Conservation (phyloP, 345 rosid species). For the Rhizophora apiculata region DNA sequence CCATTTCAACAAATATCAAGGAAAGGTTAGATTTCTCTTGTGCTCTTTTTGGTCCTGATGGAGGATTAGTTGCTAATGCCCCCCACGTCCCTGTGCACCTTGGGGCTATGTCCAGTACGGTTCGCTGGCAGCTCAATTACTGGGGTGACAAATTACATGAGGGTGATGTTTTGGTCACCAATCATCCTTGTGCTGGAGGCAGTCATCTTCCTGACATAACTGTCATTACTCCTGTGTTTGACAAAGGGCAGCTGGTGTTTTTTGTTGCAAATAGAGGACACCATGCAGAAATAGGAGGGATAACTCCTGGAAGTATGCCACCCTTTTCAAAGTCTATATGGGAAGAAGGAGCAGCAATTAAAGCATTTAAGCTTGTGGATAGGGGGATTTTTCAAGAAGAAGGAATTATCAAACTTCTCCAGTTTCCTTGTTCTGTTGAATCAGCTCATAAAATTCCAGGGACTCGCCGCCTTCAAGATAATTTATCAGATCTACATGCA, state of each 20-base stretch:
- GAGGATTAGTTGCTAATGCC: conserved; percentile 94
- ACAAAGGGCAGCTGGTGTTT: conserved; percentile 70
- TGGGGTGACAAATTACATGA: conserved; percentile 74
- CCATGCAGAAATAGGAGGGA: conserved; percentile 99
- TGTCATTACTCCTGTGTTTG: conserved; percentile 88
- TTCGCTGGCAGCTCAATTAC: conserved; percentile 79
- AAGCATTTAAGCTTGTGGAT: conserved; percentile 88
- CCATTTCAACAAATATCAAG: conserved; percentile 93
- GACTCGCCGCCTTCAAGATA: conserved; percentile 84
- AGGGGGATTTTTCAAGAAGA: conserved; percentile 85
- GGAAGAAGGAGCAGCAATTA: conserved; percentile 98
- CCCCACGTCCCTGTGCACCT: conserved; percentile 98
- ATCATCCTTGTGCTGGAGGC: conserved; percentile 96
- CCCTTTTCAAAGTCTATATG: conserved; percentile 93
- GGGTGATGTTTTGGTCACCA: conserved; percentile 90
- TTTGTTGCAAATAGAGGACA: conserved; percentile 98
- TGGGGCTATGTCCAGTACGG: conserved; percentile 97
- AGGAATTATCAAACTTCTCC: conserved; percentile 74
- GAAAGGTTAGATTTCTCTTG: conserved; percentile 96
- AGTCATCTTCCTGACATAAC: conserved; percentile 98
- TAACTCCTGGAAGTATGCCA: conserved; percentile 99
- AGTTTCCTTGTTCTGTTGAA: conserved; percentile 55
- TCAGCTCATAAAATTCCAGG: conserved; percentile 60
- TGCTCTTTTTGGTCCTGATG: conserved; percentile 92
- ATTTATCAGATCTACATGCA: conserved; percentile 88